phyloP scores from a whole-genome alignment of 306 rosid species.

The Vigna reflexopilosa region DNA sequence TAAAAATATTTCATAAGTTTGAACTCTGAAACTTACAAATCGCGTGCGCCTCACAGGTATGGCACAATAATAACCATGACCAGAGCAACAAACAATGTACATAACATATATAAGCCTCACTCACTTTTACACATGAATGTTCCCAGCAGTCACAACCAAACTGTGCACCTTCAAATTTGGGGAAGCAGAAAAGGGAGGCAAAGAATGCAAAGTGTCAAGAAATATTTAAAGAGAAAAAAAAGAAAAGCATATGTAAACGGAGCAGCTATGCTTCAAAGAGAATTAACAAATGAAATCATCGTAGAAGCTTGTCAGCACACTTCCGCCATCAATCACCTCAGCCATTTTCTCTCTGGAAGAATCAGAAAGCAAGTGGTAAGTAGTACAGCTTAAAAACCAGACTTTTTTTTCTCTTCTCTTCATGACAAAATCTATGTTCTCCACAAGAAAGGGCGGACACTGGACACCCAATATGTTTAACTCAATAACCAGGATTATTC shows the following conservation, averaged over 20 bases:
- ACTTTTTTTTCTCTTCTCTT: not conserved
- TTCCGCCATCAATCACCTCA: constrained; percentile 59
- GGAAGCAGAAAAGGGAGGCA: constrained; percentile 43
- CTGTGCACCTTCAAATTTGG: constrained; percentile 36
- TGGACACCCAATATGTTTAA: not conserved
- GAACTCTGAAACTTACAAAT: constrained; percentile 45
- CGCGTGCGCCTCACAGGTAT: constrained; percentile 14
- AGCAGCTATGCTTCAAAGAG: constrained; percentile 50
- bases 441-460: not conserved
- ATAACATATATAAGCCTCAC: constrained; percentile 57
- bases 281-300: constrained; percentile 50
- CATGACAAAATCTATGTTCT: not conserved
- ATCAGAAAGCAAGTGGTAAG: constrained; percentile 50
- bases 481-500: constrained; percentile 6
- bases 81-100: constrained; percentile 56
- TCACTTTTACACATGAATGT: constrained; percentile 48
- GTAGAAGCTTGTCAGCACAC: constrained; percentile 39
- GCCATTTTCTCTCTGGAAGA: constrained; percentile 89
- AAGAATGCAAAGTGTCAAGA: constrained; percentile 49
- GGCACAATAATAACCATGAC: constrained; percentile 27
- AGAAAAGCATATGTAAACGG: constrained; percentile 38
- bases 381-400: constrained; percentile 14
- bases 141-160: constrained; percentile 43
- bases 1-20: constrained; percentile 51
- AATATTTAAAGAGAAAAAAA: constrained; percentile 2